Evolutionary conservation across 23 red algal genomes (phyloP).

Genomic region (Chondrus crispus): DNA sequence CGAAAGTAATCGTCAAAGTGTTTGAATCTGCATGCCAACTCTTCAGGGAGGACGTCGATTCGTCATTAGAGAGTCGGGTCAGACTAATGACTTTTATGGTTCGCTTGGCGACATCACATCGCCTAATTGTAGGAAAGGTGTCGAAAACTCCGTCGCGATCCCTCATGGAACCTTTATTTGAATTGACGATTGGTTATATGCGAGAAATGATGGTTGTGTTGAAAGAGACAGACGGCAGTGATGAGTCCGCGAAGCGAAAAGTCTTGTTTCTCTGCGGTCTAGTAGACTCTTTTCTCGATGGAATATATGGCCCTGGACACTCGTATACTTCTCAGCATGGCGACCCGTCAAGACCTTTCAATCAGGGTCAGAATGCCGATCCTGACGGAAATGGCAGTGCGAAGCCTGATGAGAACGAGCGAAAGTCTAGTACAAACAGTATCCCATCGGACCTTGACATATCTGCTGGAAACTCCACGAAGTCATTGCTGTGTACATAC

Average conservation of each 20-base stretch:
- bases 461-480: neutral
- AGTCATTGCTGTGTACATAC: conserved; percentile 60
- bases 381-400: neutral
- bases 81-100: neutral
- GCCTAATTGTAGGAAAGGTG: no score
- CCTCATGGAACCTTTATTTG: neutral
- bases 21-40: neutral
- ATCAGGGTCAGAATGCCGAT: neutral
- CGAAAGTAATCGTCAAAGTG: conserved; percentile 22
- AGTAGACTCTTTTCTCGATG: neutral
- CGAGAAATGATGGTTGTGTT: neutral
- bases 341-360: neutral
- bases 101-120: no score
- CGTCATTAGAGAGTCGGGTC: neutral
- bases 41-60: neutral
- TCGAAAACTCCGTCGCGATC: neutral
- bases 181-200: neutral
- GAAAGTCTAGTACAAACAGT: neutral
- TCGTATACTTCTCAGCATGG: neutral
- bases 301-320: neutral
- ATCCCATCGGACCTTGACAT: neutral
- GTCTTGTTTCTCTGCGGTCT: neutral
- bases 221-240: neutral
- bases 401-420: neutral
- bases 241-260: neutral